Evolutionary conservation across 1,139 yeast genomes (phyloP), one percentile per base, ranked within the genome.

Genomic region (Geotrichum macrosporum): DNA sequence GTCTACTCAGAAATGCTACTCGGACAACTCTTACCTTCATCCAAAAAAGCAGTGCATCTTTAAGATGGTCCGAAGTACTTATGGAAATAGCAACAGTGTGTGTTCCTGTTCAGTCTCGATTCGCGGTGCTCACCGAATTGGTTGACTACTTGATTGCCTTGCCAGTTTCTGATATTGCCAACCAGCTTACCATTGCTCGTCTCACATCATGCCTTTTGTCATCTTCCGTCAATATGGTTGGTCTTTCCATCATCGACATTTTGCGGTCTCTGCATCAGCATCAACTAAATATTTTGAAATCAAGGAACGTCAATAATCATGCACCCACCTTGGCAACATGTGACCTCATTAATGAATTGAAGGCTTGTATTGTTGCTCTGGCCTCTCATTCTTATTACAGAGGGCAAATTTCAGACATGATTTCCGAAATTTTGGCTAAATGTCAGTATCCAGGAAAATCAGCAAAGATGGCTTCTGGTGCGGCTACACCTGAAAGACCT

Each of bases 81-180:
- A 18, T 46, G 16, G 36, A 46, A 29, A 38, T 38, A 6, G 22
- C 38, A 12, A 33, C 46, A 9, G 76, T 78, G 38, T 87, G 92
- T 79, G 77, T 87, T 5, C 97, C 95, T 0, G 95, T 92, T 15
- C 96, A 88, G 60, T 70, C 87, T 52, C 72, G 98, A 54, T 89
- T 86, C 63, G 70, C 83, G 35, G 76, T 85, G 4, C 71, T 85
- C 44, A 63, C 72, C 10, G 60, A 74, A 1, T 58, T 76, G 33
- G 70, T 75, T 3, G 63, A 61, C 27, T 52, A 53, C n/a, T 56
- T 68, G 41, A 53, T 53, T 6, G 41, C 51, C 13, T 48, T 60
- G n/a, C 63, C 64, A 3, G 51, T 63, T 12, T 60, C 64, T 10
- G 57, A 61, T 24, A 61, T 66, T 38, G 61, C 60, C 18, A 56